Conservation (phyloP, 345 rosid species). For the Eucalyptus lansdowneana region DNA sequence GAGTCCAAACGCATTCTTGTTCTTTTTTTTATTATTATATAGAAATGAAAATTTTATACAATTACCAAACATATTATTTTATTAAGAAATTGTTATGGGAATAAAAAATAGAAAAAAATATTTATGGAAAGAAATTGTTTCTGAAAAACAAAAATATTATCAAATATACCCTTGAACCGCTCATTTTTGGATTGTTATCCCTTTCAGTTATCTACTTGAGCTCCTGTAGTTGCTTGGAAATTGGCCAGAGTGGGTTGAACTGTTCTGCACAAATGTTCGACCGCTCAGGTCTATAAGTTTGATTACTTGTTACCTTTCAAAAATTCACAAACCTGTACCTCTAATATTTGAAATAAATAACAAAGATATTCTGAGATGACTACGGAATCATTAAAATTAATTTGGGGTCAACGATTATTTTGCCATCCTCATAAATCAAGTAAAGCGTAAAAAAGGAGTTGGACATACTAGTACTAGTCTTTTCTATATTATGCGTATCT, state of each 20-base stretch:
- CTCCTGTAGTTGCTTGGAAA: background rate
- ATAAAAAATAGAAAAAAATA: too few species aligned
- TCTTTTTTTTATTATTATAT: too few species aligned
- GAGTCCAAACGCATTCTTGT: too few species aligned
- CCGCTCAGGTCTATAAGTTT: background rate
- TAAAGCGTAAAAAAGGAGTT: background rate
- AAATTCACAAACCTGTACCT: background rate
- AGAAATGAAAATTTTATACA: too few species aligned
- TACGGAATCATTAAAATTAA: background rate
- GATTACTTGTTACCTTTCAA: background rate
- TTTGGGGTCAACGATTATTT: background rate
- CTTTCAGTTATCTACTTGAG: background rate
- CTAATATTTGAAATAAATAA: background rate
- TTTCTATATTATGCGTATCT: background rate
- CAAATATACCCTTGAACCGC: background rate
- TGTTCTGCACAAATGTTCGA: accelerated
- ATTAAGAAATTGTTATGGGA: too few species aligned
- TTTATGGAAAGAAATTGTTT: too few species aligned
- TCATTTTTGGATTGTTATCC: background rate
- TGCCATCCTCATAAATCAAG: background rate
- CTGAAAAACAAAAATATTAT: too few species aligned
- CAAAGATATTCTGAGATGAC: background rate
- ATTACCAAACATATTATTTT: too few species aligned
- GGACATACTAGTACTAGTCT: background rate
- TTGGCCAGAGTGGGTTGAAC: background rate